Evolutionary conservation across 352 stramenopile species (phyloP).

Genomic region (Globisporangium canariense): DNA sequence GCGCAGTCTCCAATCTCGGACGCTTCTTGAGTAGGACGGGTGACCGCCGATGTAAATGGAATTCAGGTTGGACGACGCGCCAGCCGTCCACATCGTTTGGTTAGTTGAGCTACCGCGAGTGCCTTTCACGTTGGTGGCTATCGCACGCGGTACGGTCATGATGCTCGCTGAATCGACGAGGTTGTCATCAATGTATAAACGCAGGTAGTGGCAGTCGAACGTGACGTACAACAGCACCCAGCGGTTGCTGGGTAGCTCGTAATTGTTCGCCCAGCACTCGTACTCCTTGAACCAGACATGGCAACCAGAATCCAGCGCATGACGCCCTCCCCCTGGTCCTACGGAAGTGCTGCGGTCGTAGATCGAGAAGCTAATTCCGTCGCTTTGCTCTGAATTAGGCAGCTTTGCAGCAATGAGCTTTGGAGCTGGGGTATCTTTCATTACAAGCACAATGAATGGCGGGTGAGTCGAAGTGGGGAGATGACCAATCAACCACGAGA

Average conservation of each 20-base stretch:
- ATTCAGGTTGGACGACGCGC: conserved; percentile 19
- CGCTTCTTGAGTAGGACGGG: conserved; percentile 40
- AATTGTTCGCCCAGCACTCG: conserved; percentile 50
- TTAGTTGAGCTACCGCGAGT: conserved; percentile 12
- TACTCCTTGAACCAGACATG: conserved; percentile 36
- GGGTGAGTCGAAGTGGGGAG: conserved; percentile 6
- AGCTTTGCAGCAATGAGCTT: conserved; percentile 45
- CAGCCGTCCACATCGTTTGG: conserved; percentile 17
- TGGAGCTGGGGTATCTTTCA: conserved; percentile 22
- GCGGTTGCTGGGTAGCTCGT: conserved; percentile 45
- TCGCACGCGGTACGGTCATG: neutral
- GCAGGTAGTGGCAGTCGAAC: conserved; percentile 51
- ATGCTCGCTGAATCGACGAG: conserved; percentile 48
- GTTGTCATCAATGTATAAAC: conserved; percentile 39
- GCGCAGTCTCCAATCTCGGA: conserved; percentile 44
- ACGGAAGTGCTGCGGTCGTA: conserved; percentile 45
- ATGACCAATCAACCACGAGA: neutral
- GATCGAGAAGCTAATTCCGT: conserved; percentile 34
- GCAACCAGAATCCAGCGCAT: conserved; percentile 31
- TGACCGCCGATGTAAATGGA: conserved; percentile 57
- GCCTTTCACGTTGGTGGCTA: neutral
- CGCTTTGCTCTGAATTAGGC: conserved; percentile 12
- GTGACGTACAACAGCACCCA: conserved; percentile 43
- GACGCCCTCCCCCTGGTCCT: conserved; percentile 4
- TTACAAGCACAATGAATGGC: neutral